These are phyloP conservation scores for Anthoceros angustus DNA, from an alignment of 225 moss, liverwort and hornwort genomes.

Conservation along the genomic window DNA sequence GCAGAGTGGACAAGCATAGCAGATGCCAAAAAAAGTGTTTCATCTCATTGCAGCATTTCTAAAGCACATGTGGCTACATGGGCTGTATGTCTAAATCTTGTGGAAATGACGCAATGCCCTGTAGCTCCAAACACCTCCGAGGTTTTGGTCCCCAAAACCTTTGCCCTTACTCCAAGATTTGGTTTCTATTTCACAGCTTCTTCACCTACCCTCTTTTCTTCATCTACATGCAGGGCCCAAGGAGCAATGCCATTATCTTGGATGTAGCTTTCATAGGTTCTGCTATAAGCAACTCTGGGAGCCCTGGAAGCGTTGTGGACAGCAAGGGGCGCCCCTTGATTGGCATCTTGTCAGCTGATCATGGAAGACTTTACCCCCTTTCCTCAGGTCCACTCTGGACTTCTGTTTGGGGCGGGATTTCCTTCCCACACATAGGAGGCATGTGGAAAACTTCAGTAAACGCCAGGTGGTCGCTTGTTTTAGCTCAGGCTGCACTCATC, in stretches of 20 bases:
- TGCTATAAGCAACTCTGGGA: conserved; percentile 8
- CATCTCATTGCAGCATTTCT: not conserved
- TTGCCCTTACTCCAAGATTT: conserved; percentile 13
- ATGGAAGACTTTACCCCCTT: conserved; percentile 12
- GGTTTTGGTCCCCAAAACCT: not conserved
- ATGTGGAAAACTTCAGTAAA: not conserved
- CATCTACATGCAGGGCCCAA: conserved; percentile 10
- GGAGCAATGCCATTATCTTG: conserved; percentile 15
- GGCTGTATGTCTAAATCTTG: not conserved
- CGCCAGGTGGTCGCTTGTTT: conserved; percentile 7
- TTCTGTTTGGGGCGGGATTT: not conserved
- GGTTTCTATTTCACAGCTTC: conserved; percentile 24
- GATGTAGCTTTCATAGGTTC: conserved; percentile 30
- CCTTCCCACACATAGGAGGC: not conserved
- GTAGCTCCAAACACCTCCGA: too few relatives aligned
- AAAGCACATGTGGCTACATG: not conserved
- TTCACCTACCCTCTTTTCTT: conserved; percentile 6
- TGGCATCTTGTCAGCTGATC: conserved; percentile 33
- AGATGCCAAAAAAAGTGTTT: not conserved
- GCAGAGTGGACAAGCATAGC: conserved; percentile 21
- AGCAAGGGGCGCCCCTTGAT: conserved; percentile 31
- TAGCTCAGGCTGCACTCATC: conserved; percentile 22
- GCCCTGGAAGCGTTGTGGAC: conserved; percentile 30
- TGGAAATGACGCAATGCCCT: not conserved
- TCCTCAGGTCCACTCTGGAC: conserved; percentile 5